Base-by-base conservation (phyloP, 176 grass and related monocot species). In the Cenchrus fungigraminus region DNA sequence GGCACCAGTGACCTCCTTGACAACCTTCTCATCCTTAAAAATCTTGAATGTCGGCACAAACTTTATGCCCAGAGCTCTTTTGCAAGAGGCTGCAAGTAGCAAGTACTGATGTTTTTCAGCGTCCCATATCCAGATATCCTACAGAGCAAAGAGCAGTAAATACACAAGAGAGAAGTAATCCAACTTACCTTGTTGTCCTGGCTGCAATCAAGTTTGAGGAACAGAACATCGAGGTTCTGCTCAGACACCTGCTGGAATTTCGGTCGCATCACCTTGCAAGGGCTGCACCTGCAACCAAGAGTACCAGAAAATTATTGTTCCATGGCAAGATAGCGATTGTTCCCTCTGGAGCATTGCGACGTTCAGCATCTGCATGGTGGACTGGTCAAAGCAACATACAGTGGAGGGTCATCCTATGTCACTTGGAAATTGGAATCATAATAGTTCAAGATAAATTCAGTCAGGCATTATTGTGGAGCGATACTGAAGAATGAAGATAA, bases 141-240 rank as follows among this genome's bases (percentile, higher is more conserved):
- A 80, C 43, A 68, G 49, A 54, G 34, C 51, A 43, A 5, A 54
- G 40, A 88, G 54, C 34, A 34, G 9, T 19, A 76, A 47, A 72
- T 59, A 56, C 28, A 82, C 37, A 70, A 75, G 65, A 73, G 6
- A 77, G n/a, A 60, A 55, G 17, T 75, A 46, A 76, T 32, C 51
- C 52, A 52, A 79, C 55, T 32, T 31, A 96, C 97, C 88, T 20
- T 99, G 72, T 99, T 99, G 66, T 97, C 97, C 69, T 99, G 85
- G 84, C 97, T 97, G 88, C 94, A 99, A 71, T 99, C 97, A 16
- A 99, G 97, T 72, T 99, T 99, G 44, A 97, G 90, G 85, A 99
- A 99, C 11, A 97, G 90, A 25, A 97, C 82, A 55, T 97, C 94
- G 15, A 78, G 90, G 78, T 99, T 40, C 82, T 99, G 94, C 90